Percentiles rank a stretch among this genome's conserved stretches.
Evolutionary conservation across 768 basidiomycete genomes (phyloP).

Genomic region (Boletus patriciae): DNA sequence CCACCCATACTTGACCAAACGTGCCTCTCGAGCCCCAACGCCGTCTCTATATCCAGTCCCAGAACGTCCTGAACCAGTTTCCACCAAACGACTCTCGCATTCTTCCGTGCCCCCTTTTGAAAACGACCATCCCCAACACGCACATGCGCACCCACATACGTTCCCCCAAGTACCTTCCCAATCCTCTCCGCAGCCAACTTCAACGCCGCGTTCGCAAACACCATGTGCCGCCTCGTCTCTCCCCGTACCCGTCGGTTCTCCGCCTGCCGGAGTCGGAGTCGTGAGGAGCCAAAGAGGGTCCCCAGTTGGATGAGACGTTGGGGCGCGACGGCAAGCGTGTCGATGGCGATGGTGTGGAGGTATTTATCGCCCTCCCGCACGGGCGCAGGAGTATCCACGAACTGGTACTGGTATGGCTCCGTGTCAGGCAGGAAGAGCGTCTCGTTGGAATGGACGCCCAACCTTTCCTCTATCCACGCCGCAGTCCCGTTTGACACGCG

Average conservation of each 20-base stretch:
- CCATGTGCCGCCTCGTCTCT: slow-evolving; percentile 56
- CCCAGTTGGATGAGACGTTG: slow-evolving; percentile 68
- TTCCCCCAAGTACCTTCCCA: slow-evolving; percentile 39
- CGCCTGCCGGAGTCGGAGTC: slow-evolving; percentile 51
- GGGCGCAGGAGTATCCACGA: slow-evolving; percentile 18
- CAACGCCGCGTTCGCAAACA: slow-evolving; percentile 51
- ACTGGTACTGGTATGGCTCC: slow-evolving; percentile 50
- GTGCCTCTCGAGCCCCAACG: slow-evolving; percentile 30
- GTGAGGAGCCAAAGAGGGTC: slow-evolving; percentile 73
- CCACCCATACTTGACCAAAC: not conserved
- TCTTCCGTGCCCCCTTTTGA: slow-evolving; percentile 39
- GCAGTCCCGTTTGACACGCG: slow-evolving; percentile 52
- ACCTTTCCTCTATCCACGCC: slow-evolving; percentile 19
- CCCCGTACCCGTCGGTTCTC: slow-evolving; percentile 45
- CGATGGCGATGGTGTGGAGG: slow-evolving; percentile 3
- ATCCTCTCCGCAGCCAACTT: slow-evolving; percentile 46
- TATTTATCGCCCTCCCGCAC: slow-evolving; percentile 14
- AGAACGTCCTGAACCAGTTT: slow-evolving; percentile 52
- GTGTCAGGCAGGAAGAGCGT: slow-evolving; percentile 52
- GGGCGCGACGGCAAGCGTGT: slow-evolving; percentile 4
- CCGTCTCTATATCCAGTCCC: slow-evolving; percentile 39
- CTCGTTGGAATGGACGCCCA: slow-evolving; percentile 38
- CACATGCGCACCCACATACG: slow-evolving; percentile 64
- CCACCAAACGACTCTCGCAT: slow-evolving; percentile 54
- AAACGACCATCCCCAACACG: slow-evolving; percentile 72